These are phyloP conservation scores for Schoenoplectus triqueter DNA, from an alignment of 202 grass and related monocot genomes.

Conservation along the genomic window DNA sequence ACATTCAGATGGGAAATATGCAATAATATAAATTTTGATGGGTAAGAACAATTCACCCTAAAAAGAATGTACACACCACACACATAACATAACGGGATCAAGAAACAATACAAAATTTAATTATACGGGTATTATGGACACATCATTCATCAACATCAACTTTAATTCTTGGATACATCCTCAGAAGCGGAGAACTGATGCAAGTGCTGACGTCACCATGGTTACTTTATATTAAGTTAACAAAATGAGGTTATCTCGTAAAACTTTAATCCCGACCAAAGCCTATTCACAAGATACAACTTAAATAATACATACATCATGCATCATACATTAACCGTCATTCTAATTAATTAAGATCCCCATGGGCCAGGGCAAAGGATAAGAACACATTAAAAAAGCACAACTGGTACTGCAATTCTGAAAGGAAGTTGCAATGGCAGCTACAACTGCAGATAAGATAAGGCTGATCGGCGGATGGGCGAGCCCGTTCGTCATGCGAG, in stretches of 20 bases:
- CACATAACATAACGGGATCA: too few relatives aligned
- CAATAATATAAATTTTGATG: too few relatives aligned
- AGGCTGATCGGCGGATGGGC: not conserved
- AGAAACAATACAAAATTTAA: too few relatives aligned
- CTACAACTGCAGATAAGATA: not conserved
- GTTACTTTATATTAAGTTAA: not conserved
- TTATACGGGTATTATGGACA: not conserved
- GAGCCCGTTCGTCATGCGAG: conserved; percentile 5
- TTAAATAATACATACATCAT: not conserved
- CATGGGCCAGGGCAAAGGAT: too few relatives aligned
- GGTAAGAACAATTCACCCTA: too few relatives aligned
- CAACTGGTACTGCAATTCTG: not conserved
- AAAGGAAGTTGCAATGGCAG: not conserved
- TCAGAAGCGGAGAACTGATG: not conserved
- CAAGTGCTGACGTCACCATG: not conserved
- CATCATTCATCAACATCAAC: not conserved
- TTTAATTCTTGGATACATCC: not conserved
- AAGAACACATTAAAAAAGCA: too few relatives aligned
- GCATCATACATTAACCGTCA: too few relatives aligned
- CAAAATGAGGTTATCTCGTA: not conserved
- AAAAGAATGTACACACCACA: too few relatives aligned
- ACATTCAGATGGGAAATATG: too few relatives aligned
- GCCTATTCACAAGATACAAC: not conserved
- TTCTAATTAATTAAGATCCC: not conserved
- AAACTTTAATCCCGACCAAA: not conserved